These are phyloP conservation scores for Ambrosia trifida DNA, from an alignment of 129 eudicot species.

Conservation along the genomic window DNA sequence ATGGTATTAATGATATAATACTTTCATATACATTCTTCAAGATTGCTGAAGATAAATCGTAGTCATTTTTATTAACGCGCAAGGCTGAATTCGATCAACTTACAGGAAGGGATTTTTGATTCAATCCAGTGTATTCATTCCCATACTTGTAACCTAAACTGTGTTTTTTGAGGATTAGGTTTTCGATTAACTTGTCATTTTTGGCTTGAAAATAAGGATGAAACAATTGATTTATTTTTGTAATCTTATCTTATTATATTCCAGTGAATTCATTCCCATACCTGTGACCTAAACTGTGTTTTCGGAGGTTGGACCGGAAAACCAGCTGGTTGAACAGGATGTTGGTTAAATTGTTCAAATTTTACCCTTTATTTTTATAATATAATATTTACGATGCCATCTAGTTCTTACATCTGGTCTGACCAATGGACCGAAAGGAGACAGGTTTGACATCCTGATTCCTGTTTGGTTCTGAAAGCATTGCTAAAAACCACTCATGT, in stretches of 20 bases:
- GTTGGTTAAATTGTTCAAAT: too few relatives aligned
- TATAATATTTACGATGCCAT: too few relatives aligned
- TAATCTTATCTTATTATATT: neutral
- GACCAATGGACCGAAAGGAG: too few relatives aligned
- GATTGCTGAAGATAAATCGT: conserved; percentile 52
- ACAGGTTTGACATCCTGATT: too few relatives aligned
- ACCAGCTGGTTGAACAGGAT: too few relatives aligned
- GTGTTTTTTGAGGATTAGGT: conserved; percentile 8
- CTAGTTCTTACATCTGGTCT: too few relatives aligned
- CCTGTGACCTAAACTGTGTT: neutral
- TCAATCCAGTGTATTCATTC: conserved; percentile 3
- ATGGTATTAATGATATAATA: conserved; percentile 80
- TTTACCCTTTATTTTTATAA: too few relatives aligned
- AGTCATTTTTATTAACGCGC: neutral
- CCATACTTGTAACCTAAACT: neutral
- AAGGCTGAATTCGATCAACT: conserved; percentile 11
- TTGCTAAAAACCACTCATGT: too few relatives aligned
- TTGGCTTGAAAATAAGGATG: conserved; percentile 24
- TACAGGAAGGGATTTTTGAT: conserved; percentile 14
- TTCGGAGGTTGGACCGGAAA: neutral
- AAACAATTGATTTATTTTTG: neutral
- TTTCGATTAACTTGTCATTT: conserved; percentile 5
- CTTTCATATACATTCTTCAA: conserved; percentile 95
- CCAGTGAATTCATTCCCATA: conserved; percentile 8
- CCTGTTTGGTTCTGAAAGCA: too few relatives aligned